phyloP scores from a whole-genome alignment of 768 basidiomycete genomes.

The Boletus subcaerulescens region DNA sequence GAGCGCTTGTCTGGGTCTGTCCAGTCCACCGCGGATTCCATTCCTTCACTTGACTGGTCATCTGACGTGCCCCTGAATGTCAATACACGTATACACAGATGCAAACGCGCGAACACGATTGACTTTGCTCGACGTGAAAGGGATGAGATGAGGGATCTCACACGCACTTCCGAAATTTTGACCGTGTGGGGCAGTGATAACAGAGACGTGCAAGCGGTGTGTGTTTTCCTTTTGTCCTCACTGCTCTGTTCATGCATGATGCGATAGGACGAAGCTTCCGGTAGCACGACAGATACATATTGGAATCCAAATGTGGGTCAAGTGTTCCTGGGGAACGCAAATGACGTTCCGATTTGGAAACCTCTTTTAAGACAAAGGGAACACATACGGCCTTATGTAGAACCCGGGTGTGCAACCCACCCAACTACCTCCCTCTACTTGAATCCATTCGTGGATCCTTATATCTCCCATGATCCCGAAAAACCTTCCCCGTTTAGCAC shows the following conservation, averaged over 20 bases:
- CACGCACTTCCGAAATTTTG: conserved; percentile 77
- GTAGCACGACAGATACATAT: conserved; percentile 37
- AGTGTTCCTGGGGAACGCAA: conserved; percentile 79
- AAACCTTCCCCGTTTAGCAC: conserved; percentile 35
- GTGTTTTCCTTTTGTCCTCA: not conserved
- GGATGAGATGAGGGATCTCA: conserved; percentile 88
- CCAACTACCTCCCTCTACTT: conserved; percentile 9
- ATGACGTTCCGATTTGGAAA: conserved; percentile 63
- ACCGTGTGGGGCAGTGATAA: conserved; percentile 34
- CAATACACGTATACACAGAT: conserved; percentile 24
- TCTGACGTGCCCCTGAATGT: not conserved
- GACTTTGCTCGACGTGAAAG: conserved; percentile 82
- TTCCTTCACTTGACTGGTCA: not conserved
- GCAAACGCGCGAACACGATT: conserved; percentile 54
- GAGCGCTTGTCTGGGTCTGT: not conserved
- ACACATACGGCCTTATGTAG: not conserved
- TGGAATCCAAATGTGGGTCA: conserved; percentile 63
- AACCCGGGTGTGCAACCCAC: not conserved
- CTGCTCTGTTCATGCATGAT: conserved; percentile 2
- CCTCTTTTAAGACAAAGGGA: conserved; percentile 19
- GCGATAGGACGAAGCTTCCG: conserved; percentile 22
- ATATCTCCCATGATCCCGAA: conserved; percentile 10
- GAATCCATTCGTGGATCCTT: conserved; percentile 16
- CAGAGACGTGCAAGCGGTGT: conserved; percentile 10
- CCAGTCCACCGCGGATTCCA: not conserved